A percentile compares a stretch with the other conserved stretches of the same genome.
Evolutionary conservation across 148 eudicot species (phyloP).

Genomic region (Selenicereus undatus): DNA sequence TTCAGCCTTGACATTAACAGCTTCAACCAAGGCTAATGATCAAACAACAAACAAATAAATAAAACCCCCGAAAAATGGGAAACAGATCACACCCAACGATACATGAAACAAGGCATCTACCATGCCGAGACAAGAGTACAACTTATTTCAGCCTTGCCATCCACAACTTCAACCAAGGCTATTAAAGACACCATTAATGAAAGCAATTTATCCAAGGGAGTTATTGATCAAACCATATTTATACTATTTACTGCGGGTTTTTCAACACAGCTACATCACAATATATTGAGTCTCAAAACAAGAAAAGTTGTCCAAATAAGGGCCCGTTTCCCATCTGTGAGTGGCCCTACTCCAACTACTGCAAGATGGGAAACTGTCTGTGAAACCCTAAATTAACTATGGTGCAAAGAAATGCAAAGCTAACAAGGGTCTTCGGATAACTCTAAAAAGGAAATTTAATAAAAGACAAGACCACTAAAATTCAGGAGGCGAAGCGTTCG

Average conservation of each 20-base stretch:
- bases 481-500: constrained; percentile 22
- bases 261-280: constrained; percentile 25
- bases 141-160: no score
- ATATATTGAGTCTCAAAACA: constrained; percentile 19
- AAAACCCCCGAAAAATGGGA: no score
- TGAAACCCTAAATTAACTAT: constrained; percentile 11
- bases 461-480: constrained; percentile 20
- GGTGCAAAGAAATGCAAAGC: constrained; percentile 17
- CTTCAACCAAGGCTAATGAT: no score
- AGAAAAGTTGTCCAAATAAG: constrained; percentile 15
- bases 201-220: neutral
- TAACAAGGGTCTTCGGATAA: constrained; percentile 11
- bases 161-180: neutral
- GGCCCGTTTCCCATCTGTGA: constrained; percentile 15
- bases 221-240: constrained; percentile 28
- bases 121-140: no score
- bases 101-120: no score
- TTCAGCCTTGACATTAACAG: no score
- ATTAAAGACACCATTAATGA: neutral
- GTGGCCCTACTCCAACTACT: constrained; percentile 28
- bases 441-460: constrained; percentile 7
- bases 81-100: no score
- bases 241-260: constrained; percentile 30
- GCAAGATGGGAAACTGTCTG: constrained; percentile 21
- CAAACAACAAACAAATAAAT: no score